Base-by-base conservation (phyloP, 2,329 filamentous ascomycete species). In the Colletotrichum costaricense region DNA sequence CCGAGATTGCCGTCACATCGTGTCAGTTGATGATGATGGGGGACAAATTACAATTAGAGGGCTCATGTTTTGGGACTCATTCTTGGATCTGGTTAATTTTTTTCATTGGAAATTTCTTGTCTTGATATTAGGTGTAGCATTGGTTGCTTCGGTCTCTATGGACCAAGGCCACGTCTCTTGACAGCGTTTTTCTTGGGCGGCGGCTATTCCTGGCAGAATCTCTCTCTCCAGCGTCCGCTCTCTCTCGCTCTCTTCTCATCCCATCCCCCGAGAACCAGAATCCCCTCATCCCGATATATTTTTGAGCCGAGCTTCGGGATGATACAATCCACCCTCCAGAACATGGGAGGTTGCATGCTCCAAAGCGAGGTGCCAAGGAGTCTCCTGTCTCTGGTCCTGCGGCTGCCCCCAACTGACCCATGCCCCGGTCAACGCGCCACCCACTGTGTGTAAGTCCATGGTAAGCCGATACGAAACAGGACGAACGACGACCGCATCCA, bases 71-170 rank as follows among this genome's bases (percentile, higher is more conserved):
- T 35, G 38, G 38, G 38, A 42, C 14, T 8, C 38, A n/a, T n/a
- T 22, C 6, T 2, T 46, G 6, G 49, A 6, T 49, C 19, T 46
- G 33, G 16, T 57, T 7, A 58, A 24, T 24, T 22, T 33, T 46
- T 60, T 54, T 28, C 11, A 11, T 33, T 42, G 38, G 38, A 42
- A 8, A 24, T 63, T 22, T 49, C 63, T 19, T 16, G n/a, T 64
- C 60, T 65, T 70, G 67, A 73, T 67, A 73, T 70, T 70, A 66
- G 67, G 46, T 70, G 70, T 70, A 65, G 67, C 70, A 70, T 70
- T 60, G 67, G 46, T 65, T n/a, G 58, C 66, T 24, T 46, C 42
- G 46, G 14, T 52, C 60, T 56, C 70, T 42, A 55, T 70, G 49
- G 58, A 49, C 70, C 60, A 55, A 55, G 46, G 26, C 65, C 38